Percentiles rank a stretch among this genome's conserved stretches.
Conservation (phyloP, 345 rosid species). For the Citrus medica region DNA sequence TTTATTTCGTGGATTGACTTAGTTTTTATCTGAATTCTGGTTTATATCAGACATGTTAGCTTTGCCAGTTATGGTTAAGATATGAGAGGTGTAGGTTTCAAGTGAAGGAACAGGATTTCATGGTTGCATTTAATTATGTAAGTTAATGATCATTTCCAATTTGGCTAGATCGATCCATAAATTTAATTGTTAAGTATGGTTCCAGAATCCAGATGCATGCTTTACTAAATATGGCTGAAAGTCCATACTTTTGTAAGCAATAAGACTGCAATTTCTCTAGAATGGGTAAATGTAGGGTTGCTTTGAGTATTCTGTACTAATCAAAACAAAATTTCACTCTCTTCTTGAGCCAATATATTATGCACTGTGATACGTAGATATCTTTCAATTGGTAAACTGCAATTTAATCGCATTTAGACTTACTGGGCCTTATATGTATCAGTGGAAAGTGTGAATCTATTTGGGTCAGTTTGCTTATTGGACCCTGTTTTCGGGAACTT, state of each 20-base stretch:
- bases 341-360: background rate
- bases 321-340: background rate
- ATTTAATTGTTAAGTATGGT: background rate
- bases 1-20: background rate
- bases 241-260: background rate
- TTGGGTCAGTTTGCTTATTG: background rate
- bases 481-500: background rate
- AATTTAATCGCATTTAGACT: background rate
- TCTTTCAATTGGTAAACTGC: background rate
- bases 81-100: background rate
- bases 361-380: background rate
- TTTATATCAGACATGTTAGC: background rate
- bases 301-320: background rate
- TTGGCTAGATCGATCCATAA: background rate
- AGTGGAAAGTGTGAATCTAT: background rate
- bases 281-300: background rate
- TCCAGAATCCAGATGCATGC: too few relatives aligned
- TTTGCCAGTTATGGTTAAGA: conserved; percentile 6
- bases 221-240: background rate
- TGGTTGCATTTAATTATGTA: background rate
- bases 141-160: background rate
- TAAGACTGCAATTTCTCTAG: background rate
- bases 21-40: background rate
- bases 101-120: background rate
- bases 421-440: background rate